Evolutionary conservation across 192 early-diverging fungal species (phyloP), one percentile per base, ranked within the genome.

Genomic region (Backusella morwellensis): DNA sequence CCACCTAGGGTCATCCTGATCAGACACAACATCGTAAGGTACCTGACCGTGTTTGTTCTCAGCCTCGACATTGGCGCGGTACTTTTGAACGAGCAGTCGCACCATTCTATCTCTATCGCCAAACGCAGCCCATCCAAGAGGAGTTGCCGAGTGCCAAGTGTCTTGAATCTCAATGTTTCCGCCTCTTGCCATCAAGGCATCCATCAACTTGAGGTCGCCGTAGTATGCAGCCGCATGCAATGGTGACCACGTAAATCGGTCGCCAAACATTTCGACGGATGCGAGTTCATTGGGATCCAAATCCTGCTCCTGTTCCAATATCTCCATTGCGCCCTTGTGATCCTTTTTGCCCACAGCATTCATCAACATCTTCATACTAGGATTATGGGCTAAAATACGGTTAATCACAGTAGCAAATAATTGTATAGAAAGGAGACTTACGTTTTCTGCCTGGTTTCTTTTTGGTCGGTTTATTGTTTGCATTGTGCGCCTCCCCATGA

Each of bases 51-150:
- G 86, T 0, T 84, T 83, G 77, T 98, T 98, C 74, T 88, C 84
- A 1, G 92, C 93, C 26, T 92, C 86, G 52, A 88, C 88, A 71
- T 95, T 90, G 12, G 94, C 95, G 38, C 85, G 83, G 77, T 93
- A 95, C 59, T 90, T 89, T 21, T 93, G 87, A 68, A 98, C 87
- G 73, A 98, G 82, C 38, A 91, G 63, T 76, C 86, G 88, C 52
- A 92, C 94, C 14, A 90, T 86, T 41, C 91, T 95, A 87, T 70
- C 88, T 85, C 83, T 69, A 72, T 80, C 88, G 35, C 91, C 94
- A 79, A 93, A 96, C 4, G 94, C 94, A 14, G 95, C 95, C 97
- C 97, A 98, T 0, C 92, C 94, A 17, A 98, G 83, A n/a, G 97
- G 92, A 36, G 91, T 90, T 3, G 91, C 94, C 17, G 84, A 81